These are phyloP conservation scores for Spergularia marina DNA, from an alignment of 148 eudicot species.

Conservation along the genomic window DNA sequence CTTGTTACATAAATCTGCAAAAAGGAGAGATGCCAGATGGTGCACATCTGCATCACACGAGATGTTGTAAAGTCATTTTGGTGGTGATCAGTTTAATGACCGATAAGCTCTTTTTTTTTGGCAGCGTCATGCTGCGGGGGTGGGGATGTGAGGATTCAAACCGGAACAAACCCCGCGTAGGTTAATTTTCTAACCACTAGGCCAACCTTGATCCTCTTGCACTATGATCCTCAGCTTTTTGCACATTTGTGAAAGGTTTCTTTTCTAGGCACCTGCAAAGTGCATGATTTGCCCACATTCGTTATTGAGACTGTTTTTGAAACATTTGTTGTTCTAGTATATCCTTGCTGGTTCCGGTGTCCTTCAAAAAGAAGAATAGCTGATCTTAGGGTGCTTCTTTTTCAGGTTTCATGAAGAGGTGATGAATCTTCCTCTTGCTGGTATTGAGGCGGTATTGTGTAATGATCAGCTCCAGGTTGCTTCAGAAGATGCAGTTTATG, in stretches of 20 bases:
- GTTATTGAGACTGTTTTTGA: not conserved
- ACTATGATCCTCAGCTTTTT: not conserved
- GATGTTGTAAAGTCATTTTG: too few relatives aligned
- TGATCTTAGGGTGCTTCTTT: constrained; percentile 5
- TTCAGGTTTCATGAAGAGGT: constrained; percentile 66
- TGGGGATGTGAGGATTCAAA: too few relatives aligned
- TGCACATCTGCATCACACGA: not conserved
- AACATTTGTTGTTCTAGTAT: not conserved
- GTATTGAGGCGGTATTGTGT: constrained; percentile 61
- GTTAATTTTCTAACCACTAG: too few relatives aligned
- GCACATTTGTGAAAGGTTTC: not conserved
- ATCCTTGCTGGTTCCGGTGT: not conserved
- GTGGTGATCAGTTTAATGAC: too few relatives aligned
- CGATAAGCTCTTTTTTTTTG: too few relatives aligned
- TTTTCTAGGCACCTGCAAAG: not conserved
- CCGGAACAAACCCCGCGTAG: too few relatives aligned
- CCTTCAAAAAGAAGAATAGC: not conserved
- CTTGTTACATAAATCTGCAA: not conserved
- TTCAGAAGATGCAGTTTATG: constrained; percentile 73
- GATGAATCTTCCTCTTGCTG: constrained; percentile 56
- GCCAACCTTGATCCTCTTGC: not conserved
- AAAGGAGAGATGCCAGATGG: not conserved
- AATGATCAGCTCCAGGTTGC: constrained; percentile 72
- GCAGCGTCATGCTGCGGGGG: too few relatives aligned
- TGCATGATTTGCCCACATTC: not conserved